These are phyloP conservation scores for Thermoascus crustaceus DNA, from an alignment of 2,329 filamentous ascomycete species.

Conservation along the genomic window DNA sequence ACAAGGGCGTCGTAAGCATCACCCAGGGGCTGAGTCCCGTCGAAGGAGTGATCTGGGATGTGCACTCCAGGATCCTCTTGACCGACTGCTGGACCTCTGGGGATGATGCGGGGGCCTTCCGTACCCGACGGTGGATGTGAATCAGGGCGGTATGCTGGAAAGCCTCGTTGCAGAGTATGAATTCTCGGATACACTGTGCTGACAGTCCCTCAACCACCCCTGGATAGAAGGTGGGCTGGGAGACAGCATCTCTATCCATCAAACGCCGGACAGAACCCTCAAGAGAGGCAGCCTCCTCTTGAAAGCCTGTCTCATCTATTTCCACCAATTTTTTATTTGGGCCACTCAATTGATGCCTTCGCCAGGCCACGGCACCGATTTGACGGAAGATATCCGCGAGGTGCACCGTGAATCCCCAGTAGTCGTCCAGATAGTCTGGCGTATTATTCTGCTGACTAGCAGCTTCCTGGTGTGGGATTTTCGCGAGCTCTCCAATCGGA, in stretches of 20 bases:
- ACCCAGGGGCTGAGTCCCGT: constrained; percentile 34
- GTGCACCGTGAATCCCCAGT: constrained; percentile 35
- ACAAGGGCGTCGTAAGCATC: constrained; percentile 36
- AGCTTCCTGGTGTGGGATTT: constrained; percentile 11
- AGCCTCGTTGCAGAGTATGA: constrained; percentile 34
- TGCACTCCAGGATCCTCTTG: constrained; percentile 32
- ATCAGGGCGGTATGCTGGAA: constrained; percentile 38
- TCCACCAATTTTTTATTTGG: constrained; percentile 10
- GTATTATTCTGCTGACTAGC: constrained; percentile 9
- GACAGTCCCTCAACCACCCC: constrained; percentile 27
- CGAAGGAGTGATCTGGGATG: constrained; percentile 30
- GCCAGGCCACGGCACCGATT: constrained; percentile 31
- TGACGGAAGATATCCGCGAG: constrained; percentile 31
- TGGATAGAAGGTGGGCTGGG: constrained; percentile 27
- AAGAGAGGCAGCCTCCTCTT: constrained; percentile 23
- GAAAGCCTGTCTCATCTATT: constrained; percentile 14
- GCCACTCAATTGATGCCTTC: constrained; percentile 15
- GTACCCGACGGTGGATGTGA: constrained; percentile 33
- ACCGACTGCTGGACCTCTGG: constrained; percentile 28
- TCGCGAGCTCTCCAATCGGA: constrained; percentile 21
- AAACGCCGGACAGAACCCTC: constrained; percentile 27
- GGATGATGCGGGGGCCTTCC: constrained; percentile 22
- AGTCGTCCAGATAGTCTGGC: constrained; percentile 34
- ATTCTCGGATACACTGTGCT: constrained; percentile 24
- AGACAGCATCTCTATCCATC: constrained; percentile 23